Evolutionary conservation across 148 eudicot species (phyloP), one percentile per base, ranked within the genome.

Genomic region (Polygonum maritimum): DNA sequence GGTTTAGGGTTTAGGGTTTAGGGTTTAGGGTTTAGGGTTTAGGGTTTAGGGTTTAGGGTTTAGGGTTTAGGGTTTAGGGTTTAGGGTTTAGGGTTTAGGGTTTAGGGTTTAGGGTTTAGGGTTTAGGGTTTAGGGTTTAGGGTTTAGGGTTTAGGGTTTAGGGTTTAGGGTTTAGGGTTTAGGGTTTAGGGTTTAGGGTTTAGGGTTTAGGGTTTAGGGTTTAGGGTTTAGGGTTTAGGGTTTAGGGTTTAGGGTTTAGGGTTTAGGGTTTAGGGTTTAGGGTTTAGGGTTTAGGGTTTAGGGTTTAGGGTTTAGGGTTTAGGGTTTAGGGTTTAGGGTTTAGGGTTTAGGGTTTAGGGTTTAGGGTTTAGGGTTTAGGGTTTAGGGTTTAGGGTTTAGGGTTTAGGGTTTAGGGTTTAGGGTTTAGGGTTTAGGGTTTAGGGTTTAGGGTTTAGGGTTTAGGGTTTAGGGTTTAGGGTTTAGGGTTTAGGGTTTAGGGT

Each of bases 361-460:
- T 76, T 38, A 48, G 78, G 70, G 44, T 58, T 62, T 21, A 49
- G 78, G 54, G 48, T 76, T 41, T 40, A 60, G 31, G 48, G 72
- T 49, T 45, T 41, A 21, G 19, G 45, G n/a, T n/a, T n/a, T n/a
- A n/a, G n/a, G n/a, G n/a, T n/a, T n/a, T n/a, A n/a, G n/a, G n/a
- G n/a, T n/a, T n/a, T n/a, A n/a, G 78, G 71, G 52, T 76, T 62
- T 38, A 31, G 78, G 78, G 39, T 76, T 76, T 21, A 31, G 78
- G 78, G 39, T 62, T 76, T 21, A 31, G 78, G 78, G 36, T 58
- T 76, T 21, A 14, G 78, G 78, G 57, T 62, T 76, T 26, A 22
- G 78, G 73, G 72, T 76, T 76, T 45, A 45, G 78, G 78, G 72
- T 65, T 76, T 62, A 47, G 78, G 78, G 49, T 45, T 76, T 10